Evolutionary conservation across 2,329 filamentous ascomycete species (phyloP).

Genomic region (Fusarium mangiferae): DNA sequence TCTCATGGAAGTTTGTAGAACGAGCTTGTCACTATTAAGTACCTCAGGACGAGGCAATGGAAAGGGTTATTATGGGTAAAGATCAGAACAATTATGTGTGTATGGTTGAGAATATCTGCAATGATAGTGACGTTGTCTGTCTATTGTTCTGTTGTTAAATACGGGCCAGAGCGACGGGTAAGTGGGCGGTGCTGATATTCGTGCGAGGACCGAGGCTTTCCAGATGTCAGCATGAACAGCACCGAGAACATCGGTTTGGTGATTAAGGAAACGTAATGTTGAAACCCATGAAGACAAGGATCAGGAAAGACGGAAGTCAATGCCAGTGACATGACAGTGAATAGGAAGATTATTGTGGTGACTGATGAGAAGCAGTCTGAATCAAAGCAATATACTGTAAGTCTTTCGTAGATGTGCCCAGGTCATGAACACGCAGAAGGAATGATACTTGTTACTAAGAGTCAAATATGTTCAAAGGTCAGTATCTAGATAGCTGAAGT

Average conservation of each 20-base stretch:
- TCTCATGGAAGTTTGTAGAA: neutral
- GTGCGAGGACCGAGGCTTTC: neutral
- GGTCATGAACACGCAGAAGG: neutral
- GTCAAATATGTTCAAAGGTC: neutral
- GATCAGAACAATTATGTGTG: neutral
- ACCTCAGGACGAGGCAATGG: neutral
- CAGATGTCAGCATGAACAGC: neutral
- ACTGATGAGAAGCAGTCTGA: neutral
- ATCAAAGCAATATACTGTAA: neutral
- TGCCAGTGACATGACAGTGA: neutral
- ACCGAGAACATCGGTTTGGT: neutral
- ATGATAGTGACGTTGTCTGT: neutral
- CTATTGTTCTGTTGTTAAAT: neutral
- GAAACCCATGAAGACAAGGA: neutral
- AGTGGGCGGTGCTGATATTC: neutral
- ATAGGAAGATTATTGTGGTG: neutral
- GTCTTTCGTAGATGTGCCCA: neutral
- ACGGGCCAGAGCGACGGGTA: neutral
- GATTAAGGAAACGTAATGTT: no score
- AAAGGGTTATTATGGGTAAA: neutral
- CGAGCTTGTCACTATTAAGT: neutral
- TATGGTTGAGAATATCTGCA: neutral
- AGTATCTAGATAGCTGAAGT: neutral
- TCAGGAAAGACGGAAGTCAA: neutral
- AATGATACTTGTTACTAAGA: neutral